phyloP scores from a whole-genome alignment of 2,329 filamentous ascomycete genomes.

The Claviceps sorghi region DNA sequence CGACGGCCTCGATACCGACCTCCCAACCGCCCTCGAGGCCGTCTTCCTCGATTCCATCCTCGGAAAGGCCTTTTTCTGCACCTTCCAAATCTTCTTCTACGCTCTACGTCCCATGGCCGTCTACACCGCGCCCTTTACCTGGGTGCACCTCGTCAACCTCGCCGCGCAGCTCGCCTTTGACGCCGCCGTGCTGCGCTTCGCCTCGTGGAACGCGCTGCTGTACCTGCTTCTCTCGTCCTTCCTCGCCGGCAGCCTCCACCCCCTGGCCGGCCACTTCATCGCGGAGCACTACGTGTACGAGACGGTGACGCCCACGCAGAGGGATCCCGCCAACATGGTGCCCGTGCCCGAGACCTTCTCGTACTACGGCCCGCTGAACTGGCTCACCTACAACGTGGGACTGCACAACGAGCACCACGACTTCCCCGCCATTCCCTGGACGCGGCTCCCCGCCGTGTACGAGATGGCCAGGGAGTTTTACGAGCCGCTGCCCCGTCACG shows the following conservation, averaged over 20 bases:
- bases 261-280: constrained; percentile 94
- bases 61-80: constrained; percentile 97
- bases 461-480: constrained; percentile 84
- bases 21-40: constrained; percentile 83
- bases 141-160: constrained; percentile 73
- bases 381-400: constrained; percentile 92
- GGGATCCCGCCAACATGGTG: constrained; percentile 43
- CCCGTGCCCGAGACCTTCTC: constrained; percentile 86
- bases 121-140: constrained; percentile 76
- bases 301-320: constrained; percentile 39
- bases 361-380: constrained; percentile 88
- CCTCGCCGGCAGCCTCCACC: constrained; percentile 84
- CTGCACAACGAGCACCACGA: constrained; percentile 98
- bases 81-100: constrained; percentile 98
- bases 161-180: constrained; percentile 66
- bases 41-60: constrained; percentile 86
- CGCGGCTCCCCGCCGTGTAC: constrained; percentile 61
- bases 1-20: constrained; percentile 87
- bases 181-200: constrained; percentile 44
- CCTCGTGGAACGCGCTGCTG: constrained; percentile 50
- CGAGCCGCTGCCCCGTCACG: constrained; percentile 67
- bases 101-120: constrained; percentile 90
- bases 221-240: constrained; percentile 87
- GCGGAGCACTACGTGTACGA: constrained; percentile 88
- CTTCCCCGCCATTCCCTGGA: constrained; percentile 95